Base-by-base conservation (phyloP, 805 yeast species). In the Sugiyamaella floridensis region DNA sequence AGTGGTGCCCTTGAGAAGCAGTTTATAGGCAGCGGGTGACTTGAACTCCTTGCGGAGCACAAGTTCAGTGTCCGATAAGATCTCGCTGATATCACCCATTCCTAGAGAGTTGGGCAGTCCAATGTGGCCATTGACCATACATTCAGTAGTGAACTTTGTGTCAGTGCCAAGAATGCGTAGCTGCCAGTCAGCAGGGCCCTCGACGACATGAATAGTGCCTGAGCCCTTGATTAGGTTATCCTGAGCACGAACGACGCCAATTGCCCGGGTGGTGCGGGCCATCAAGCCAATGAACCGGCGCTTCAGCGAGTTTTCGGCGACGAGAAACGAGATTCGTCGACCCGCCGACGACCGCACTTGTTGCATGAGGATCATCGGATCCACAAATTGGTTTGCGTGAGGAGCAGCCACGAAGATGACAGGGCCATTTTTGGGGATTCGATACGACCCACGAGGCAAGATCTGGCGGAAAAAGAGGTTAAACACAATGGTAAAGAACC, bases 361-460 rank as follows among this genome's bases (percentile, higher is more conserved):
- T 46, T 86, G 83, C 86, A 88, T 83, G 46, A 93, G 73, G 49
- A 93, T 77, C 47, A 90, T 80, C 1, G 93, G 92, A 59, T 82
- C 87, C 34, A 90, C 89, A 65, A 90, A 90, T 70, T 89, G 96
- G 68, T 89, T 89, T n/a, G 96, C 95, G 71, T 92, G 99, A 1
- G 98, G 98, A 1, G 97, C 99, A 10, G 93, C 95, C 37, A 93
- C 98, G 57, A 93, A 84, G 51, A 92, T 85, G 8, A 89, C 83
- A 0, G 98, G 92, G 0, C 97, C 97, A 9, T 76, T 68, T 29
- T 77, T 74, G 12, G 86, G 85, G 48, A 81, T 76, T 46, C 78
- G 78, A 70, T 81, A 88, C 1, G 96, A 89, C 1, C 97, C 97
- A 55, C 98, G 77, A 2, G 93, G 82, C 50, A 88, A 77, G 57